phyloP scores from a whole-genome alignment of 139 green algal genomes.

The Closterium sp. region DNA sequence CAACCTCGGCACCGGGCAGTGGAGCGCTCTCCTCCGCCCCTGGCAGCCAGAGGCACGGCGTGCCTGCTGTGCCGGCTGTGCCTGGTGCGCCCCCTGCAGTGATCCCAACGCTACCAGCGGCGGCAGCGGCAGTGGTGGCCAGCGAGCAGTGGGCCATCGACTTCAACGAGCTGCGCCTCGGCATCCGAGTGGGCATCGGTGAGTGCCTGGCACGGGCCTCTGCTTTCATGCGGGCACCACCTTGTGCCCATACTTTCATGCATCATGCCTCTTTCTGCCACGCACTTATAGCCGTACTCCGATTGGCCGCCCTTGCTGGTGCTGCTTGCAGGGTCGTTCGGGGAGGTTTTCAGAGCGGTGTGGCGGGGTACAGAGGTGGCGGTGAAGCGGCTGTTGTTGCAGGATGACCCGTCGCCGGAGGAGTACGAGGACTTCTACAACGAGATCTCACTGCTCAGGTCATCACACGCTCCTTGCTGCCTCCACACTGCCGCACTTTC shows the following conservation, averaged over 20 bases:
- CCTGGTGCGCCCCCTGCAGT: not conserved
- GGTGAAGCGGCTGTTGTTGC: slow-evolving; percentile 48
- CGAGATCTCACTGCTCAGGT: slow-evolving; percentile 42
- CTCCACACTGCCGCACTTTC: not conserved
- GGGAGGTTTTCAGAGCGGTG: slow-evolving; percentile 39
- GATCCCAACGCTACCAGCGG: not conserved
- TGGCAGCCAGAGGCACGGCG: not conserved
- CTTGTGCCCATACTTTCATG: not conserved
- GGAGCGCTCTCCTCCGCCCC: not conserved
- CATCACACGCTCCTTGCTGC: not conserved
- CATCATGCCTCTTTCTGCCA: not conserved
- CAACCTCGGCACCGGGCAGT: not conserved
- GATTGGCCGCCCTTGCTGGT: not conserved
- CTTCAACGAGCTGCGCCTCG: not conserved
- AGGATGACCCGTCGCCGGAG: slow-evolving; percentile 12
- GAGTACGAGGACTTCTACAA: slow-evolving; percentile 43
- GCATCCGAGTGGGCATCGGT: slow-evolving; percentile 3
- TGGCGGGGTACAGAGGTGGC: slow-evolving; percentile 53
- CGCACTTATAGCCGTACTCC: not conserved
- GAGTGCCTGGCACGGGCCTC: not conserved
- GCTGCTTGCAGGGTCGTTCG: slow-evolving; percentile 43
- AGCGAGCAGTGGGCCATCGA: slow-evolving; percentile 7
- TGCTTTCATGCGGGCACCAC: not conserved
- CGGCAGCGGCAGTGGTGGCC: not conserved
- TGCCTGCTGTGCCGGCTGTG: not conserved